phyloP scores from a whole-genome alignment of 805 yeast genomes.

The Yarrowia sp. region DNA sequence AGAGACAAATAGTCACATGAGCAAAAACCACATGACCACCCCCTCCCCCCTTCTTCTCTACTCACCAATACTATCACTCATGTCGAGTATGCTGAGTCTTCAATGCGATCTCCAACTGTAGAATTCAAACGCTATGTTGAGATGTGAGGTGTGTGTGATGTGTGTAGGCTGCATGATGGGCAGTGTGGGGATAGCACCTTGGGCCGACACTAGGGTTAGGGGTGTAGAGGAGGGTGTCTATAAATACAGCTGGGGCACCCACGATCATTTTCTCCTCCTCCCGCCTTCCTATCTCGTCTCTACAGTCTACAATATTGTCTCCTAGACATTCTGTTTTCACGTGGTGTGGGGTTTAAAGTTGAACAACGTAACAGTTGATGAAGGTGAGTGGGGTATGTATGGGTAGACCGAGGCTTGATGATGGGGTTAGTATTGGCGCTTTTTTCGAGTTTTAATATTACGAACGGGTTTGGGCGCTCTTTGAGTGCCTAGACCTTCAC shows the following conservation, averaged over 20 bases:
- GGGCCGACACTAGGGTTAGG: background rate
- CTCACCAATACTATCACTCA: constrained; percentile 39
- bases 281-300: background rate
- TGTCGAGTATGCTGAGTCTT: constrained; percentile 24
- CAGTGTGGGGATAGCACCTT: background rate
- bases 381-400: constrained; percentile 5
- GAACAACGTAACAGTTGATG: too few species aligned
- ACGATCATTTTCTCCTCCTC: background rate
- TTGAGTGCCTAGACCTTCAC: too few species aligned
- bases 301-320: background rate
- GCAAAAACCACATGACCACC: background rate
- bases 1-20: too few species aligned
- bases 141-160: background rate
- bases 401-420: too few species aligned
- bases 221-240: too few species aligned
- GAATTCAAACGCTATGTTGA: constrained; percentile 10
- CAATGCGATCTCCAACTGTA: background rate
- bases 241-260: too few species aligned
- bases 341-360: constrained; percentile 37
- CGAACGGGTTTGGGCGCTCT: too few species aligned
- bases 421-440: too few species aligned
- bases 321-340: background rate
- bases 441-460: too few species aligned
- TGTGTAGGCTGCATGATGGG: constrained; percentile 7
- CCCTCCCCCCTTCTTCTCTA: background rate